These are phyloP conservation scores for Capronia coronata DNA, from an alignment of 2,329 filamentous ascomycete genomes.

Conservation along the genomic window DNA sequence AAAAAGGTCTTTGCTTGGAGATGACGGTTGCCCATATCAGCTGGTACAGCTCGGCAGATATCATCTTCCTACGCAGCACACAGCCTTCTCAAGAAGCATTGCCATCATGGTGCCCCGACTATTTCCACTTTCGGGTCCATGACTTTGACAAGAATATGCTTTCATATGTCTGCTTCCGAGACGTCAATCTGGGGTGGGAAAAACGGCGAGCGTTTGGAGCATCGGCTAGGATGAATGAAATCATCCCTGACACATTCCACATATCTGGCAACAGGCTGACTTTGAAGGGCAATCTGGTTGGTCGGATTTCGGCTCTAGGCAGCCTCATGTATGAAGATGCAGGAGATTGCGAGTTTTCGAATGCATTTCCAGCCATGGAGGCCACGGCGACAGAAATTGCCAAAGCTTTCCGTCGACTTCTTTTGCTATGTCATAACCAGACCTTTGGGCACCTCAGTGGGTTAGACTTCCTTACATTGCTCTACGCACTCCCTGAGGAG, in stretches of 20 bases:
- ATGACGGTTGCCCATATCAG: slow-evolving; percentile 18
- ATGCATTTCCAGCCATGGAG: background rate
- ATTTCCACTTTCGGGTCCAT: slow-evolving; percentile 16
- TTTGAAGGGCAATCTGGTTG: slow-evolving; percentile 11
- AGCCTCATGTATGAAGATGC: slow-evolving; percentile 1
- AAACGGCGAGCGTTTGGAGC: slow-evolving; percentile 17
- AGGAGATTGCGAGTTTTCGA: background rate
- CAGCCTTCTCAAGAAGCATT: slow-evolving; percentile 2
- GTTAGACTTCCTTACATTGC: slow-evolving; percentile 12
- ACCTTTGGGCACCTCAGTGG: slow-evolving; percentile 11
- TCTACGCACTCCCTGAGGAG: slow-evolving; percentile 13
- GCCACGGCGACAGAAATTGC: slow-evolving; percentile 9
- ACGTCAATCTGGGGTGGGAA: slow-evolving; percentile 19
- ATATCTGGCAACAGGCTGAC: slow-evolving; percentile 7
- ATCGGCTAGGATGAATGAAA: slow-evolving; percentile 10
- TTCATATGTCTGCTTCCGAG: slow-evolving; percentile 11
- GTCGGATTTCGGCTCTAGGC: slow-evolving; percentile 13
- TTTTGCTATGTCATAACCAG: slow-evolving; percentile 19
- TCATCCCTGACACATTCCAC: slow-evolving; percentile 11
- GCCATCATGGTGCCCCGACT: slow-evolving; percentile 20
- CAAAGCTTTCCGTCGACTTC: slow-evolving; percentile 15
- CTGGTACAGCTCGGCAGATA: slow-evolving; percentile 19
- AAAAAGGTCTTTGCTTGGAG: slow-evolving; percentile 16
- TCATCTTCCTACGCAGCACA: slow-evolving; percentile 19
- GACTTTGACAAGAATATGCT: slow-evolving; percentile 14